Evolutionary conservation across 805 yeast genomes (phyloP), one percentile per base, ranked within the genome.

Genomic region (Komagataella mondaviorum): DNA sequence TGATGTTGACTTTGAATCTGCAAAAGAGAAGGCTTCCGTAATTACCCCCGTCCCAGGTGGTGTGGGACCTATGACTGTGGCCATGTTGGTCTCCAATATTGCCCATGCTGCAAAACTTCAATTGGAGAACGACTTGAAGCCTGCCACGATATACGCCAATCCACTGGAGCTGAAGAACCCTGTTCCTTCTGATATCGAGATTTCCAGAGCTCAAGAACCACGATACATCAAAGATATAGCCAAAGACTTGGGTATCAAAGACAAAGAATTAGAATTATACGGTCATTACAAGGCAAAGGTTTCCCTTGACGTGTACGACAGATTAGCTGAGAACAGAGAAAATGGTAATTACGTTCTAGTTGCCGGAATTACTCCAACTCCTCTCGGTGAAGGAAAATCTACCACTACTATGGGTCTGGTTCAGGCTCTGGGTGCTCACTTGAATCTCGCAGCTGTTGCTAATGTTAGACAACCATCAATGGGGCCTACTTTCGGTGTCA

Each of bases 41-140:
- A 72, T 85, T 56, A 86, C 95, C n/a, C 95, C 95, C 7, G 95
- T 86, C 53, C 95, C 95, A 50, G 95, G 95, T 64, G 95, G 95
- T 57, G 95, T 86, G 56, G 95, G 95, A 50, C 95, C 95, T 62
- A 86, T 86, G 95, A 86, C 95, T 12, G 91, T 86, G 48, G 93
- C 93, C 23, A 82, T 83, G 80, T 71, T 86, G 52, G 77, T 84
- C 64, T 80, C 80, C 56, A 86, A 86, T 63, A 89, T 85, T 24
- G 70, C 81, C 44, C 67, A 72, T 51, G 84, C 90, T 50, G 90
- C 93, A 45, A 75, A 81, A 6, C 46, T 44, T 20, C 66, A 64
- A 50, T 49, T 58, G 5, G 53, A 48, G 10, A 50, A 53, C 30
- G 57, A 55, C 12, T 52, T 60, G 39, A 55, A 54, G 47, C 59